A percentile compares a stretch with the other conserved stretches of the same genome.
Conservation (phyloP, 148 eudicot genomes). For the Fagopyrum esculentum region DNA sequence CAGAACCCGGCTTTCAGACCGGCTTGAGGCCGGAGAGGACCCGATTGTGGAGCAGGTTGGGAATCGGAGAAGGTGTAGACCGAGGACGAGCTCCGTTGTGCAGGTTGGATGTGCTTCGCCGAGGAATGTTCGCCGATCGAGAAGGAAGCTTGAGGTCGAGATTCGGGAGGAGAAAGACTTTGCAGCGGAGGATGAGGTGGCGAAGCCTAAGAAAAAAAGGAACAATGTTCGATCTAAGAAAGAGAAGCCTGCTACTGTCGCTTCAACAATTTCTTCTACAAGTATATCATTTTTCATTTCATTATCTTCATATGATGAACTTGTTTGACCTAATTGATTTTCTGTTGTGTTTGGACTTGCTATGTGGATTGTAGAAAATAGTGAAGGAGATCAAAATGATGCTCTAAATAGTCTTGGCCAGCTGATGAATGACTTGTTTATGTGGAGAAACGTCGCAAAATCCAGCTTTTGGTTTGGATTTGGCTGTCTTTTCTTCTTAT, state of each 20-base stretch:
- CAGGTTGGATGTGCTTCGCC: constrained; percentile 41
- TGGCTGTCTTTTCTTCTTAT: constrained; percentile 72
- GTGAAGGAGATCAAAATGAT: constrained; percentile 42
- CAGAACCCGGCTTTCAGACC: constrained; percentile 50
- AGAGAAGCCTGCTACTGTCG: constrained; percentile 26
- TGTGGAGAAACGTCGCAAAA: constrained; percentile 92
- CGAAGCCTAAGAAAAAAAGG: constrained; percentile 51
- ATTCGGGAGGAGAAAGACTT: constrained; percentile 53
- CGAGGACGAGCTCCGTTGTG: constrained; percentile 25
- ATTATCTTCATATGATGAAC: background rate
- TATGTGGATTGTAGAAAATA: constrained; percentile 28
- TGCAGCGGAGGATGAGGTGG: constrained; percentile 36
- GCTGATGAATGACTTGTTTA: constrained; percentile 52
- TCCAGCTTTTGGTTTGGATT: constrained; percentile 97
- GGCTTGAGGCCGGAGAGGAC: constrained; percentile 43
- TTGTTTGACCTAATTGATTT: background rate
- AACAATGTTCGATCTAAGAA: constrained; percentile 49
- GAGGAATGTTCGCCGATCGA: constrained; percentile 42
- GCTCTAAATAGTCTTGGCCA: constrained; percentile 32
- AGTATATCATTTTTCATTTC: constrained; percentile 27
- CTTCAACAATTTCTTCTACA: constrained; percentile 31
- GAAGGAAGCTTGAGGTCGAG: constrained; percentile 48
- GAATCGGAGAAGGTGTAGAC: constrained; percentile 38
- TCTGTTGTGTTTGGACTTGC: background rate
- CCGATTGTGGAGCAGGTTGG: constrained; percentile 21